phyloP scores from a whole-genome alignment of 768 basidiomycete species.

The Termitomyces sp. region DNA sequence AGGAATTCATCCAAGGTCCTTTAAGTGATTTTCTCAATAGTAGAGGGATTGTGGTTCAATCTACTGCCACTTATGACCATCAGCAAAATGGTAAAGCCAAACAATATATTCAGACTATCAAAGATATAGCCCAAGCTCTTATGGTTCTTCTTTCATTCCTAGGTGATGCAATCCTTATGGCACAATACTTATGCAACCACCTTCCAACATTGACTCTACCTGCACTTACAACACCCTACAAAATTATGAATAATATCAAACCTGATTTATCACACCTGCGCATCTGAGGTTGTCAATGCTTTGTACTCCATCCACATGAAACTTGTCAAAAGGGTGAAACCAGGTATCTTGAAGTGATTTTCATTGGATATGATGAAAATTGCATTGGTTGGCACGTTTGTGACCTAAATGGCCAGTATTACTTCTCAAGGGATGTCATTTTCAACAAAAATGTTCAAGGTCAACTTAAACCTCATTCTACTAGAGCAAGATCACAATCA shows the following conservation, averaged over 20 bases:
- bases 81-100: constrained; percentile 31
- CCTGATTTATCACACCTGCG: constrained; percentile 25
- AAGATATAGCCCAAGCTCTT: constrained; percentile 21
- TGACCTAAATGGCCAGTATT: not conserved
- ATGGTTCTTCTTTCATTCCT: constrained; percentile 23
- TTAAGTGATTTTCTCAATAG: not conserved
- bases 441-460: not conserved
- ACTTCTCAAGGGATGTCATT: not conserved
- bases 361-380: constrained; percentile 11
- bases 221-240: constrained; percentile 15
- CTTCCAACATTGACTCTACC: constrained; percentile 23
- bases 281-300: constrained; percentile 27
- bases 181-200: constrained; percentile 20
- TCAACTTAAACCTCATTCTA: not conserved
- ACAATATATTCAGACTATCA: constrained; percentile 23
- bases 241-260: constrained; percentile 16
- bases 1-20: constrained; percentile 12
- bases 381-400: not conserved
- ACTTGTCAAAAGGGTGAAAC: constrained; percentile 13
- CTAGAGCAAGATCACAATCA: no score
- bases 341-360: constrained; percentile 18
- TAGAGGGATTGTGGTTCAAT: constrained; percentile 21
- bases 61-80: constrained; percentile 26
- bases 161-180: constrained; percentile 21
- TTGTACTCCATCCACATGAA: constrained; percentile 18